Base-by-base conservation (phyloP, 2,329 filamentous ascomycete species). In the Calonectria hongkongensis region DNA sequence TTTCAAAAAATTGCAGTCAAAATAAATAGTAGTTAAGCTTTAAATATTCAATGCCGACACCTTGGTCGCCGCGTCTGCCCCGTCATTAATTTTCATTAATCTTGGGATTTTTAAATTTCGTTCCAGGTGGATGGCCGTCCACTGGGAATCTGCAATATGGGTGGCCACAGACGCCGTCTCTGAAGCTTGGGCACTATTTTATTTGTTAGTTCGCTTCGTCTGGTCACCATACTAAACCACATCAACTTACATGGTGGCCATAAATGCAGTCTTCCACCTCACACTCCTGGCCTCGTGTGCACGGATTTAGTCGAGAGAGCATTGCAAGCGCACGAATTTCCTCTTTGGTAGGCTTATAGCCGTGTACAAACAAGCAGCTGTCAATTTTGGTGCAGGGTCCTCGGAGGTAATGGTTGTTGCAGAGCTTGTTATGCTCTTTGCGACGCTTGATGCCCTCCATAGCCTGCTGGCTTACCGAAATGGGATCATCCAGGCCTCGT, bases 321-420 rank as follows among this genome's bases (percentile, higher is more conserved):
- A 88, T 88, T 0, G 88, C 86, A 73, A 92, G 89, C 2, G 89
- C 90, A 43, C 86, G 86, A 65, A 89, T 83, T 78, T 92, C 90
- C 3, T 91, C 89, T 27, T 85, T 82, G 6, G 84, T 87, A 3
- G 88, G 86, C 74, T 85, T 87, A 77, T 91, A 88, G 56, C 87
- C 83, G 80, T 92, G 91, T 71, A 89, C 88, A 76, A 91, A 92
- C 63, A 83, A 84, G 81, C 91, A 92, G 6, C 85, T 83, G n/a
- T 87, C 84, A 12, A 86, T 86, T 76, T 91, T 92, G 60, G 84
- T 79, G 75, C 91, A 92, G 0, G 88, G 88, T 0, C 89, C 90
- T 21, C 89, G 86, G 36, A 92, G 85, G 77, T 90, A 92, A 77
- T 91, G 89, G 62, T 90, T 90, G 79, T 92, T 92, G 84, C 91